A percentile compares a stretch with the other conserved stretches of the same genome.
Conservation (phyloP, 345 rosid species). For the Geranium brycei region DNA sequence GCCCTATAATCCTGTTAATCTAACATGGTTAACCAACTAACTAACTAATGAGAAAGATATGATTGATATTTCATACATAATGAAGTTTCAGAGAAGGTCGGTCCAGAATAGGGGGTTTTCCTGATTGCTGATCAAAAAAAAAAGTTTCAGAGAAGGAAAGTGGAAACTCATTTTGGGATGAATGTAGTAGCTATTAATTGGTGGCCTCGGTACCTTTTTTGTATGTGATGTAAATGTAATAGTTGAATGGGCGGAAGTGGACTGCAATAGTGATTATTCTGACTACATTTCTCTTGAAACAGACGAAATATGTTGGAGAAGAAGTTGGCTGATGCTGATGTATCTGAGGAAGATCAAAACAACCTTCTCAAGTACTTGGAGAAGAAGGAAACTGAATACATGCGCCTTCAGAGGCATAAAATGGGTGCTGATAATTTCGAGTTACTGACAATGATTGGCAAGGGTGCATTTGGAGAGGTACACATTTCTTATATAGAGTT, state of each 20-base stretch:
- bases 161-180: no score
- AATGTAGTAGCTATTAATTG: neutral
- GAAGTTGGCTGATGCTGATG: slow-evolving; percentile 95
- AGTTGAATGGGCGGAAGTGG: neutral
- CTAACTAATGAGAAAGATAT: no score
- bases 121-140: no score
- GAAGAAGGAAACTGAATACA: slow-evolving; percentile 91
- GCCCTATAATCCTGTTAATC: no score
- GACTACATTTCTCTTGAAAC: neutral
- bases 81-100: no score
- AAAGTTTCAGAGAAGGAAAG: no score
- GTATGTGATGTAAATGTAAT: no score
- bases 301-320: slow-evolving; percentile 65
- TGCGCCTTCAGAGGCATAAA: slow-evolving; percentile 94
- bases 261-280: neutral
- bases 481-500: neutral
- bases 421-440: slow-evolving; percentile 91
- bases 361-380: slow-evolving; percentile 82
- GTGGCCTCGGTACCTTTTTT: neutral
- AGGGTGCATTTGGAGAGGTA: slow-evolving; percentile 22
- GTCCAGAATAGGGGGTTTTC: no score
- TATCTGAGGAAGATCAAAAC: slow-evolving; percentile 87
- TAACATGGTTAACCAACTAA: no score
- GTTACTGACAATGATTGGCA: slow-evolving; percentile 18
- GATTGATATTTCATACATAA: no score